Conservation (phyloP, 2,329 filamentous ascomycete species). For the Aureobasidium namibiae region DNA sequence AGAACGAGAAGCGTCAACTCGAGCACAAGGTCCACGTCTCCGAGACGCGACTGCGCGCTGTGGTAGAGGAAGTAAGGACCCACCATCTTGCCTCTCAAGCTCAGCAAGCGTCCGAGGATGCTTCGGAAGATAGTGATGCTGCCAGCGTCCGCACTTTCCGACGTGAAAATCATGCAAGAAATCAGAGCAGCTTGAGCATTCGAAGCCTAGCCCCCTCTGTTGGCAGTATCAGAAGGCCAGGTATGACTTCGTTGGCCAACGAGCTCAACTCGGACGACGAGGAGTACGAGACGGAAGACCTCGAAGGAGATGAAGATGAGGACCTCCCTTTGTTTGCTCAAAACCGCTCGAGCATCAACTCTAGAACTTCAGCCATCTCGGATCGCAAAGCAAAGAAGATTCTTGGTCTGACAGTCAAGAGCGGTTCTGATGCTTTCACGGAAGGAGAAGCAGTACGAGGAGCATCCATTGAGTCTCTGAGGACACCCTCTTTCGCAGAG, state of each 20-base stretch:
- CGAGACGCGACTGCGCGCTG: constrained; percentile 72
- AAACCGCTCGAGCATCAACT: constrained; percentile 33
- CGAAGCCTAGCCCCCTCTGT: constrained; percentile 24
- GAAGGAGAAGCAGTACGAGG: not conserved
- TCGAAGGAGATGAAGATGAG: constrained; percentile 61
- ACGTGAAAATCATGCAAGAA: constrained; percentile 22
- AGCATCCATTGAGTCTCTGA: not conserved
- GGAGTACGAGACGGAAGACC: constrained; percentile 48
- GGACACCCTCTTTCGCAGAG: not conserved
- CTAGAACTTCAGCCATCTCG: not conserved
- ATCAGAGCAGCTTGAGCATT: constrained; percentile 26
- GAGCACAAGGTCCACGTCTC: constrained; percentile 86
- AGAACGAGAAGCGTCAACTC: constrained; percentile 69
- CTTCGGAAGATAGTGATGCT: constrained; percentile 55
- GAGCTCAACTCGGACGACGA: constrained; percentile 83
- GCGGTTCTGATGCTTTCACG: not conserved
- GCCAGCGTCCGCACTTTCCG: constrained; percentile 54
- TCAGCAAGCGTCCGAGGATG: constrained; percentile 33
- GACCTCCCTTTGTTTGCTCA: constrained; percentile 35
- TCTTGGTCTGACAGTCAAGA: constrained; percentile 27
- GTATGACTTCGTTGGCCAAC: constrained; percentile 55
- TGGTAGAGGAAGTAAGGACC: constrained; percentile 78
- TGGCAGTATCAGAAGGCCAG: not conserved
- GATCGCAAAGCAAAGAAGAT: constrained; percentile 38
- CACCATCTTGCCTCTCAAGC: constrained; percentile 46